Conservation (phyloP, 352 stramenopile genomes). For the Pilasporangium apinafurcum region DNA sequence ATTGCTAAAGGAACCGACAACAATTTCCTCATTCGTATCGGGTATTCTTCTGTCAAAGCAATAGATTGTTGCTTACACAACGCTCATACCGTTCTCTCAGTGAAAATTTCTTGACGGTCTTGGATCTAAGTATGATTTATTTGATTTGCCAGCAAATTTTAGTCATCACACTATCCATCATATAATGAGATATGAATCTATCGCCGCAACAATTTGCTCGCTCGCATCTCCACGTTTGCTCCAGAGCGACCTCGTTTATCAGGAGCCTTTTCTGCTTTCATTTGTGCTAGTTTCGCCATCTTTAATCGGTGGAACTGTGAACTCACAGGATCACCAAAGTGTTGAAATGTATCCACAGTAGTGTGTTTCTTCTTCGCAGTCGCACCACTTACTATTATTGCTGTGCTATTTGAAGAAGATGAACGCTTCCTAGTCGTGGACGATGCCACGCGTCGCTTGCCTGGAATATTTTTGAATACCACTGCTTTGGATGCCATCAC, state of each 20-base stretch:
- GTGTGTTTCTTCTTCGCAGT: not conserved
- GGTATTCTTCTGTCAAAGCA: too few species aligned
- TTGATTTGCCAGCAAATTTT: too few species aligned
- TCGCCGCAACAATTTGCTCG: conserved; percentile 2
- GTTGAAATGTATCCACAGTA: conserved; percentile 46
- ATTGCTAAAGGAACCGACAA: too few species aligned
- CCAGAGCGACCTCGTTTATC: not conserved
- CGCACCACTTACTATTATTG: conserved; percentile 5
- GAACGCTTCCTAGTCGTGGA: not conserved
- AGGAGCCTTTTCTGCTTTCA: not conserved
- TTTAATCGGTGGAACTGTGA: conserved; percentile 54
- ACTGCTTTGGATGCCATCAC: conserved; percentile 44
- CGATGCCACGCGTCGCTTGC: conserved; percentile 12
- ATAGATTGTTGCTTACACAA: too few species aligned
- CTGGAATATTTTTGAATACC: conserved; percentile 45
- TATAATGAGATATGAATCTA: too few species aligned
- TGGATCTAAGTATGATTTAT: too few species aligned
- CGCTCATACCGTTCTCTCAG: too few species aligned
- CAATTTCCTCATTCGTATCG: too few species aligned
- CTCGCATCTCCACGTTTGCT: not conserved
- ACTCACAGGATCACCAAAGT: conserved; percentile 49
- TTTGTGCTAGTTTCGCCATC: conserved; percentile 8
- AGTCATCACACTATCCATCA: too few species aligned
- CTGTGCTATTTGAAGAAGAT: not conserved
- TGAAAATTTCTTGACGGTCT: too few species aligned